Percentiles rank a stretch among this genome's conserved stretches.
These are phyloP conservation scores for Phlyctochytrium bullatum DNA, from an alignment of 192 early-diverging fungal species.

Conservation along the genomic window DNA sequence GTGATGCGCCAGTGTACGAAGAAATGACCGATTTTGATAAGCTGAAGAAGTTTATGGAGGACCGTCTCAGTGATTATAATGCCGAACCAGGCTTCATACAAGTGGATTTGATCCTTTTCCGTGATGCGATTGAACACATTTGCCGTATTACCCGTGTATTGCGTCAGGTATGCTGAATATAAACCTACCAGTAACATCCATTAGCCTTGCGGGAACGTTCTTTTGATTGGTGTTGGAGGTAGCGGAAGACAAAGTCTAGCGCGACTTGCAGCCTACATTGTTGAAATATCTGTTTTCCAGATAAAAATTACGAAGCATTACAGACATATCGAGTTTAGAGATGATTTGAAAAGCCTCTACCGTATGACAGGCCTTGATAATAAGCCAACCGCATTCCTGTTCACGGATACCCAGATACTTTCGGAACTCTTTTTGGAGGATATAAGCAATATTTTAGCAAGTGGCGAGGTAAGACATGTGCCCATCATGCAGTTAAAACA, in stretches of 20 bases:
- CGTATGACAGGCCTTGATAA: constrained; percentile 47
- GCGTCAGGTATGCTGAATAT: constrained; percentile 20
- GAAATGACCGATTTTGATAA: constrained; percentile 45
- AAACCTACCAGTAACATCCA: neutral
- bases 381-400: constrained; percentile 55
- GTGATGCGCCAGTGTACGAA: constrained; percentile 46
- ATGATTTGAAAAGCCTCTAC: constrained; percentile 55
- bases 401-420: constrained; percentile 60
- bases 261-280: constrained; percentile 50
- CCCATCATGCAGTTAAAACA: neutral
- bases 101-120: constrained; percentile 53
- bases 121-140: constrained; percentile 60
- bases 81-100: constrained; percentile 49
- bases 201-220: constrained; percentile 47
- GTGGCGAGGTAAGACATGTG: constrained; percentile 48
- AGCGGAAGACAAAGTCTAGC: constrained; percentile 50
- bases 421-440: constrained; percentile 54
- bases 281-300: constrained; percentile 52
- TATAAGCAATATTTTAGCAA: constrained; percentile 56
- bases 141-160: constrained; percentile 56
- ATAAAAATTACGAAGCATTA: constrained; percentile 64
- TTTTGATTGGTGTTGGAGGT: constrained; percentile 59
- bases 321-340: constrained; percentile 53
- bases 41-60: constrained; percentile 50
- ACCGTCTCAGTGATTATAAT: constrained; percentile 58